phyloP scores from a whole-genome alignment of 2,329 filamentous ascomycete species.

The Stemphylium lycopersici region DNA sequence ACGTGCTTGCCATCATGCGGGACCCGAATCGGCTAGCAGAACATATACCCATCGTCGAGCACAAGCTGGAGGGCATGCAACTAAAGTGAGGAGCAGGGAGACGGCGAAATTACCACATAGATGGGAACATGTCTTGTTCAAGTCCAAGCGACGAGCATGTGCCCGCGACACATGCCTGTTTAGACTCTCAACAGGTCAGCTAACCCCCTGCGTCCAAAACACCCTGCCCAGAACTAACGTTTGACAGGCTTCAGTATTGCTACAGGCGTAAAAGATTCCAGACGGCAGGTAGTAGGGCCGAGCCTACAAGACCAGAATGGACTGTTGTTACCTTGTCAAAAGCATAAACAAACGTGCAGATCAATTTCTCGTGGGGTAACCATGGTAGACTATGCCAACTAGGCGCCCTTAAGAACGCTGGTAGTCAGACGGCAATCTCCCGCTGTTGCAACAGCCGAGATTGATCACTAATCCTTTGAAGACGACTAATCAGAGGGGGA shows the following conservation, averaged over 20 bases:
- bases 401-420: too few species aligned
- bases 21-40: constrained; percentile 74
- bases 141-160: background rate
- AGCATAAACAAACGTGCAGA: background rate
- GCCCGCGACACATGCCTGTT: background rate
- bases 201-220: background rate
- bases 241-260: too few species aligned
- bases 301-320: background rate
- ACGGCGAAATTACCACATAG: background rate
- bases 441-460: too few species aligned
- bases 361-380: background rate
- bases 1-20: constrained; percentile 75
- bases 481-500: too few species aligned
- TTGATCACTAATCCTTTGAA: too few species aligned
- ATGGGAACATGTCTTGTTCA: background rate
- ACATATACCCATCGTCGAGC: constrained; percentile 70
- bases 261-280: background rate
- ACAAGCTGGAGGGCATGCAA: constrained; percentile 64
- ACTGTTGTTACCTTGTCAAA: background rate
- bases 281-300: background rate
- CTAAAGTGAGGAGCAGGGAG: constrained; percentile 34
- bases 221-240: background rate
- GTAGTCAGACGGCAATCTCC: too few species aligned
- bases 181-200: background rate
- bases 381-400: background rate